Evolutionary conservation across 805 yeast species (phyloP), one percentile per base, ranked within the genome.

Genomic region (Nakazawaea holstii): DNA sequence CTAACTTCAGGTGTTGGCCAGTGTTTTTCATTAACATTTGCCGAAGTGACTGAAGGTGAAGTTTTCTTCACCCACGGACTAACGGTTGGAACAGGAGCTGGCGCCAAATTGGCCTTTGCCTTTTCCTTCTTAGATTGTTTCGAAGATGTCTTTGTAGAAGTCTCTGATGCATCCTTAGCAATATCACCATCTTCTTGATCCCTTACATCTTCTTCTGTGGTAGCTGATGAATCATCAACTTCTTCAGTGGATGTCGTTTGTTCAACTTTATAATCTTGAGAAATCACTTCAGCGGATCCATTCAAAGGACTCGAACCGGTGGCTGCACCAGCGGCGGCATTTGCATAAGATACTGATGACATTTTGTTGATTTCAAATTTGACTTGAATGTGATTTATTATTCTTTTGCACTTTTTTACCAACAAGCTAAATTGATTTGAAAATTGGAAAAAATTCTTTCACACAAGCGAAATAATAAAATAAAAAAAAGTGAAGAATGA

Each of bases 21-120:
- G 43, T 57, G 62, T 50, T 62, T 59, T 11, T 52, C 35, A 41
- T 52, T 52, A 26, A 58, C 52, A 39, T 53, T 52, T 2, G 54
- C 50, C 38, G 60, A 52, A 48, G 59, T 50, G 30, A 67, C 50
- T 11, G 58, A 46, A 29, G 68, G 54, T 14, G 54, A 55, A 6
- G 62, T 55, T 27, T 58, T 49, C 9, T 59, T 56, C 50, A 76
- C 77, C 88, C 88, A 82, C n/a, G 82, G 82, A 55, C 73, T 79
- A 36, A 73, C 75, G 43, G 69, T 65, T 31, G 87, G 87, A 28
- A 79, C 70, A 11, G 87, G 87, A 27, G 87, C 87, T 4, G 87
- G 87, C 8, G 82, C 79, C 28, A 78, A 64, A 60, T 57, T 64
- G 50, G 52, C 62, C 51, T 59, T 60, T 45, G 56, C 48, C 48